Base-by-base conservation (phyloP, 106 monocot species). In the Agapanthus africanus region DNA sequence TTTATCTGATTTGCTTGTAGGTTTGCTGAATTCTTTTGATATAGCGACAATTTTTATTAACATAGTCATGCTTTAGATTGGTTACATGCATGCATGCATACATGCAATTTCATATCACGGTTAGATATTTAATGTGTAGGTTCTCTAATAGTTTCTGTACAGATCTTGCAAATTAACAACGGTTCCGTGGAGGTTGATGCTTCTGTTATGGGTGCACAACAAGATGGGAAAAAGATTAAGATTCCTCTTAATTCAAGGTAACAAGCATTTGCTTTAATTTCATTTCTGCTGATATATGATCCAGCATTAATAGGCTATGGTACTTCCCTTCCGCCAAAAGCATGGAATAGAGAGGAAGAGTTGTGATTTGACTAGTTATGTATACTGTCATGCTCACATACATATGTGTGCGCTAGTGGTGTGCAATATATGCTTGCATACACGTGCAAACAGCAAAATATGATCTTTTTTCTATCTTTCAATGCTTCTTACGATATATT, bases 231-330 rank as follows among this genome's bases (percentile, higher is more conserved):
- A 79, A 99, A 93, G 74, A 78, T 87, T 33, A 99, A 93, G 70
- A 71, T 99, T 68, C 92, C 99, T 57, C 82, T 99, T 26, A 99
- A 93, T 87, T 92, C 99, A 70, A 99, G 92, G 99, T 87, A 79
- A 3, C 6, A 49, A 32, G 18, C 64, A 34, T 76, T 73, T 4
- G 23, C 28, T 52, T n/a, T 66, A 31, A 76, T 37, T 46, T 60
- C 69, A 46, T 25, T 15, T 59, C 19, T 11, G 39, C 37, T 34
- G 5, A 22, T 61, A 27, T 42, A 66, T 44, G 9, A 14, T 44
- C 0, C 13, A 31, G 26, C 30, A 15, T 13, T n/a, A 40, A 40
- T 37, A 34, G 23, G 34, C 26, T 40, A 27, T 65, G 19, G 11
- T 40, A 27, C 11, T 38, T 26, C 3, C 5, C 0, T 40, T 14